Base-by-base conservation (phyloP, 164 flowering plant species). In the Echeveria elegans region DNA sequence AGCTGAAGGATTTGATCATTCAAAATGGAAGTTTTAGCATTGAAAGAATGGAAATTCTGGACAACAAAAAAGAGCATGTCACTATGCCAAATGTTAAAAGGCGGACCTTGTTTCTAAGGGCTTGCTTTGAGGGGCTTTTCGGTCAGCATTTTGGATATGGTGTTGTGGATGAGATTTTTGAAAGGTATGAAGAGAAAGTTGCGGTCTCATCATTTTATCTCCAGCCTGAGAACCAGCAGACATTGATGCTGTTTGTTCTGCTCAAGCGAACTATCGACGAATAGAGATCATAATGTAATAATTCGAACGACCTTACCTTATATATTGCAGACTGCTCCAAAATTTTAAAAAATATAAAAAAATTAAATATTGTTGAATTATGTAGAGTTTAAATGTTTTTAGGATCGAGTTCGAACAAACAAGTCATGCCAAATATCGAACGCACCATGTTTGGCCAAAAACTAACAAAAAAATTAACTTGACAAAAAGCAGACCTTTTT, bases 91-190 rank as follows among this genome's bases (percentile, higher is more conserved):
- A 14, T 31, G 50, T 21, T 2, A 14, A 65, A 5, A 26, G 21
- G 1, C n/a, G 41, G 2, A 6, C 61, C 11, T 6, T 10, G 14
- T 48, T 48, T 28, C 0, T 66, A 24, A 40, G 73, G 66, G 64
- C 73, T 59, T 31, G 6, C 19, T n/a, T 60, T 31, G 69, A 52
- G 18, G 69, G 47, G 8, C n/a, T 66, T 5, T 19, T 71, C 19
- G 58, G 29, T 15, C 45, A 43, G 5, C 73, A 66, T 32, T 71
- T 71, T 64, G 73, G 73, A 21, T 8, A 31, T 1, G 65, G 14
- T 24, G 53, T 71, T 5, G 5, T 32, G 1, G 69, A 71, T 60
- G 61, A 66, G 21, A 10, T 66, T 1, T 65, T 65, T 28, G 24
- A 43, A 1, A 14, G 28, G 12, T 65, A 41, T 29, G 34, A 6